A percentile compares a stretch with the other conserved stretches of the same genome.
Conservation (phyloP, 2,329 filamentous ascomycete species). For the Aureobasidium uvarum region DNA sequence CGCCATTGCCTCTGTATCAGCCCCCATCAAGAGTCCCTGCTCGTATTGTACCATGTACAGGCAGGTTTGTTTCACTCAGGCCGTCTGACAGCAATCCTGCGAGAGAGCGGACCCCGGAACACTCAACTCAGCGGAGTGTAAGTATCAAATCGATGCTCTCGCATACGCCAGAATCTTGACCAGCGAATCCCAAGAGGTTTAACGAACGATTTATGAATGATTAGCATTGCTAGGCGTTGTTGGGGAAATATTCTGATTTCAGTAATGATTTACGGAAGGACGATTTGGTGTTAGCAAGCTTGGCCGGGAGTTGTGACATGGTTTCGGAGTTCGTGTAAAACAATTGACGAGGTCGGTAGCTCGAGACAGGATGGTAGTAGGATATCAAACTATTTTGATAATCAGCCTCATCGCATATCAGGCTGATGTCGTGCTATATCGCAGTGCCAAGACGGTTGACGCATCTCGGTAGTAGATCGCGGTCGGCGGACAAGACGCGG, state of each 20-base stretch:
- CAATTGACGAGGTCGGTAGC: not conserved
- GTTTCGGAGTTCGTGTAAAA: not conserved
- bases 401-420: conserved; percentile 16
- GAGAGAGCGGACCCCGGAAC: not conserved
- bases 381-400: not conserved
- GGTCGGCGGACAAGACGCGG: conserved; percentile 8
- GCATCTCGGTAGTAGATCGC: conserved; percentile 5
- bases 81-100: not conserved
- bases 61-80: not conserved
- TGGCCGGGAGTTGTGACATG: not conserved
- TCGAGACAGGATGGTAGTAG: not conserved
- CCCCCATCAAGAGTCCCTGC: conserved; percentile 35
- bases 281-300: not conserved
- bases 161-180: not conserved
- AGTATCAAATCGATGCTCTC: conserved; percentile 22
- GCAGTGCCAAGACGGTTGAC: conserved; percentile 12
- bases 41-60: not conserved
- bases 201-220: not conserved
- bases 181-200: too few species aligned
- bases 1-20: conserved; percentile 37
- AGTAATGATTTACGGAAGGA: not conserved
- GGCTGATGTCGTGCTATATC: conserved; percentile 18
- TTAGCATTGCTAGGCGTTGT: conserved; percentile 1
- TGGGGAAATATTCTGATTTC: not conserved
- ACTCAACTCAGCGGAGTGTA: not conserved